Percentiles rank a stretch among this genome's conserved stretches.
Evolutionary conservation across 768 basidiomycete species (phyloP).

Genomic region (Rhizopogon vinicolor): DNA sequence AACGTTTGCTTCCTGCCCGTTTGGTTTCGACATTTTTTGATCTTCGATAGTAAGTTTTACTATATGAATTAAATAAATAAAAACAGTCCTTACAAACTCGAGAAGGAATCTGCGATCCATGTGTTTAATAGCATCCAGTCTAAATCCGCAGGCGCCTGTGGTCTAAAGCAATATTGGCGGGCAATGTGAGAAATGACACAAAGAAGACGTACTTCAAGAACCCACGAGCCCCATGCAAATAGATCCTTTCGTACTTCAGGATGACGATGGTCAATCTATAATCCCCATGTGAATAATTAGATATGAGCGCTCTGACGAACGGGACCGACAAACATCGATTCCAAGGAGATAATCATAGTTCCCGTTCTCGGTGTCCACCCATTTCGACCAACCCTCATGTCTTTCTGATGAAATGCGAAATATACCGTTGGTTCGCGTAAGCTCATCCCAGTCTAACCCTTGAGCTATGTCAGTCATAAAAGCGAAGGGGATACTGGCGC

Average conservation of each 20-base stretch:
- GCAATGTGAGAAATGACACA: neutral
- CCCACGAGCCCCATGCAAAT: conserved; percentile 74
- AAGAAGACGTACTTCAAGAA: conserved; percentile 44
- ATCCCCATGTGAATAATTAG: conserved; percentile 9
- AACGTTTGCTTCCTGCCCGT: conserved; percentile 52
- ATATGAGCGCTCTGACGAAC: neutral
- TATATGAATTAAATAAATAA: neutral
- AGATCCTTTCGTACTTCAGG: conserved; percentile 76
- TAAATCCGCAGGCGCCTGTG: conserved; percentile 68
- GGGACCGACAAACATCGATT: conserved; percentile 45
- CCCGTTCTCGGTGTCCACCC: conserved; percentile 80
- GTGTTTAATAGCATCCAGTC: conserved; percentile 91
- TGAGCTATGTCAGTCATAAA: neutral
- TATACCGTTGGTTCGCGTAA: conserved; percentile 55
- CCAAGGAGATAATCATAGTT: conserved; percentile 87
- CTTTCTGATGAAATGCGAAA: conserved; percentile 66
- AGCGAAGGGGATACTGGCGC: neutral
- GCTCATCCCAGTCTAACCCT: conserved; percentile 86
- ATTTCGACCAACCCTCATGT: conserved; percentile 76
- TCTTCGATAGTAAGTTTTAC: conserved; percentile 29
- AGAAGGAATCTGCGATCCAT: conserved; percentile 68
- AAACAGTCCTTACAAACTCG: conserved; percentile 50
- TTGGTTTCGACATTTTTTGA: conserved; percentile 44
- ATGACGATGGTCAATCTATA: conserved; percentile 79
- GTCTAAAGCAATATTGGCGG: conserved; percentile 37